Conservation (phyloP, 1,139 yeast species). For the Starmera stellimalicola region DNA sequence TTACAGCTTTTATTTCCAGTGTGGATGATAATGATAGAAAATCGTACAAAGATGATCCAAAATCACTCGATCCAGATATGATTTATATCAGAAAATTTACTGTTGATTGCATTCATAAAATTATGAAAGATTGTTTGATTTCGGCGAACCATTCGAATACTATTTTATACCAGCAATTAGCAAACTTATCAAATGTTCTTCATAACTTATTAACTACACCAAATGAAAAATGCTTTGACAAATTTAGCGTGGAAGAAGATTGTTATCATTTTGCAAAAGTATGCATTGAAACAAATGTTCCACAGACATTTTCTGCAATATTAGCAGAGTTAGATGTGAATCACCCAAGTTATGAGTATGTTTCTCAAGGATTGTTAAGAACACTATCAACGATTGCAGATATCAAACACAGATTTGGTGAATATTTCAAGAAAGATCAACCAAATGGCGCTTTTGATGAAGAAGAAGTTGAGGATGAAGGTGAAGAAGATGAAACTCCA, state of each 20-base stretch:
- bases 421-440: constrained; percentile 41
- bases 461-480: constrained; percentile 57
- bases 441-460: constrained; percentile 45
- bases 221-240: constrained; percentile 25
- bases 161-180: background rate
- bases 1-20: constrained; percentile 55
- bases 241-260: constrained; percentile 44
- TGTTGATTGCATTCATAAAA: constrained; percentile 60
- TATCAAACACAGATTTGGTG: constrained; percentile 49
- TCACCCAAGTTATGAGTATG: constrained; percentile 53
- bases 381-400: constrained; percentile 58
- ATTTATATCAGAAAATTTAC: constrained; percentile 65
- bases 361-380: constrained; percentile 31
- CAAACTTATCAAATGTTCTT: constrained; percentile 1
- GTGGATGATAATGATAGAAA: constrained; percentile 32
- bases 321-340: constrained; percentile 62
- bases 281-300: constrained; percentile 58
- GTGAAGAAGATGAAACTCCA: constrained; percentile 65
- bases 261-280: constrained; percentile 51
- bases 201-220: constrained; percentile 1
- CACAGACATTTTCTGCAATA: constrained; percentile 45
- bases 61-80: constrained; percentile 57
- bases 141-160: constrained; percentile 19
- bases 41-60: constrained; percentile 27
- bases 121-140: constrained; percentile 39